Evolutionary conservation across 139 green algal species (phyloP), one percentile per base, ranked within the genome.

Genomic region (Chara braunii): DNA sequence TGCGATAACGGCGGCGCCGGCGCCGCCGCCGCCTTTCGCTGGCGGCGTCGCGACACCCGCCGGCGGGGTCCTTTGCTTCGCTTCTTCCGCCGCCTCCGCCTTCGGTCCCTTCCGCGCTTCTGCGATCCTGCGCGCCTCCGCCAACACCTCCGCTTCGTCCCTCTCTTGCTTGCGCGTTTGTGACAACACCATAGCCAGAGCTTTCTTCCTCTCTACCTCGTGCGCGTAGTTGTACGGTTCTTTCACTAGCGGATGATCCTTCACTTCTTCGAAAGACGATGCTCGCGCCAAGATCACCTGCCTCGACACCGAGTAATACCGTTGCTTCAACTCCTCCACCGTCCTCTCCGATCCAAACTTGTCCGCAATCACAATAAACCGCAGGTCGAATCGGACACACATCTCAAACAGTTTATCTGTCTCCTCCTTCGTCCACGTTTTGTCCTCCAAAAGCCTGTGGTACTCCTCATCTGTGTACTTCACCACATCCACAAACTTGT

Each of bases 391-490:
- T 14, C 32, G 50, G 28, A 43, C 22, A n/a, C 22, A 53, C 62
- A 72, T 24, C 22, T 70, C 32, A n/a, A 72, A 33, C 7, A 72
- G 54, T 33, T 72, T 35, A 26, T 72, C 62, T 5, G 62, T 72
- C 58, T 72, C 62, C 58, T 73, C 58, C 29, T 40, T 37, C 30
- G n/a, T 71, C 62, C 62, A 72, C n/a, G 23, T 14, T 3, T 29
- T 30, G 52, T 75, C 62, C 31, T 72, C 6, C 9, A 57, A 9
- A 9, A 8, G 8, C 48, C 11, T 8, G 8, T 24, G 23, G 62
- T 72, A 72, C 62, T 72, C 62, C 52, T 72, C 62, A 54, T 72
- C 62, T 3, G 29, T 37, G 62, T 72, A 72, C 52, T 28, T 29
- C 52, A 44, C 6, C 54, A 72, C 14, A 9, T 75, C 55, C 4